Conservation (phyloP, 1,284 basidiomycete species). For the Agaricales sp. region DNA sequence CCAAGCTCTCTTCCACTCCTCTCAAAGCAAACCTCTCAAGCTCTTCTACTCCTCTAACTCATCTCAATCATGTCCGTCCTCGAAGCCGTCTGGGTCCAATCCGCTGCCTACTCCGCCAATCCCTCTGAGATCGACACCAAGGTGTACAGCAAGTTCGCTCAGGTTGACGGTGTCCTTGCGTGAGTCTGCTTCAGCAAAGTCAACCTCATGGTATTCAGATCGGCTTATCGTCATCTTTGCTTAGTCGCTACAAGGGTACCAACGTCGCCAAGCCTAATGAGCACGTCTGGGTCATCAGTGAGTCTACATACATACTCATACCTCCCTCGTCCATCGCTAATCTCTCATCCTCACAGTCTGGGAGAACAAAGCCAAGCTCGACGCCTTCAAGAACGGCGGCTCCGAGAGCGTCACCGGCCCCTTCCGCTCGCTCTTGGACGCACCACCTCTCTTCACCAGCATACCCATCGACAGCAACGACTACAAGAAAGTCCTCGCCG, state of each 20-base stretch:
- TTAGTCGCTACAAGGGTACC: not conserved
- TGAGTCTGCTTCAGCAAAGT: not conserved
- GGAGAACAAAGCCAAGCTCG: not conserved
- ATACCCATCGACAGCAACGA: not conserved
- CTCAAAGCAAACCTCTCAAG: not conserved
- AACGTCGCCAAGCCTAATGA: not conserved
- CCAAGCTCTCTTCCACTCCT: not conserved
- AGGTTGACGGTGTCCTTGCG: not conserved
- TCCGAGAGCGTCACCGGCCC: not conserved
- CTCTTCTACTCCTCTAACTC: not conserved
- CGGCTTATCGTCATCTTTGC: not conserved
- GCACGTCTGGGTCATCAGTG: not conserved
- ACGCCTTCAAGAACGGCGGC: not conserved
- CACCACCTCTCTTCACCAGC: not conserved
- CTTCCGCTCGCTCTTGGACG: not conserved
- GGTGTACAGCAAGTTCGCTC: not conserved
- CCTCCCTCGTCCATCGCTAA: not conserved
- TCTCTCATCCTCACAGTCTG: not conserved
- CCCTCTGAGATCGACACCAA: not conserved
- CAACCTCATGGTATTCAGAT: too few relatives aligned
- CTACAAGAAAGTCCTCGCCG: not conserved
- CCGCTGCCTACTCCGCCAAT: not conserved
- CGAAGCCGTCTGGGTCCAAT: constrained; percentile 1
- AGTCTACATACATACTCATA: not conserved
- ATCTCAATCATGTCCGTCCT: not conserved